Conservation (phyloP, 192 early-diverging fungal genomes). For the Backusella parvicylindrica region DNA sequence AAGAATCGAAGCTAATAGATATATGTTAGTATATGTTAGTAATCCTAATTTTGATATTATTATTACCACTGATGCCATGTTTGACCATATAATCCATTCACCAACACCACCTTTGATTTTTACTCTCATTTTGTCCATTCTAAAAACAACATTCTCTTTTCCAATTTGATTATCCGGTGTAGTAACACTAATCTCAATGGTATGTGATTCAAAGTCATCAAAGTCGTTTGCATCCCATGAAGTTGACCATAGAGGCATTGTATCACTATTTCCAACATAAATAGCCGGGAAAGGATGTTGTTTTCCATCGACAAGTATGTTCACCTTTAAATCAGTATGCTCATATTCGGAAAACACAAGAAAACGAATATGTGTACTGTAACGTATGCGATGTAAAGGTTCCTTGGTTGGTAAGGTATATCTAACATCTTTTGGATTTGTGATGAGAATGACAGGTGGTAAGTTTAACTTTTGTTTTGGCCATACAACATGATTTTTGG, state of each 20-base stretch:
- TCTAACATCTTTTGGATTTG: conserved; percentile 83
- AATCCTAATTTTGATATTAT: neutral
- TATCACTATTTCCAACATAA: conserved; percentile 43
- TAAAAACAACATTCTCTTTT: conserved; percentile 52
- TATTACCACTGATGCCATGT: conserved; percentile 48
- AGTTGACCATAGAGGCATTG: conserved; percentile 73
- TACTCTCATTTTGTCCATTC: conserved; percentile 58
- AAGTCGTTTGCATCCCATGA: conserved; percentile 71
- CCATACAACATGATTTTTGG: neutral
- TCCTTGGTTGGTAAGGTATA: conserved; percentile 68
- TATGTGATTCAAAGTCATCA: conserved; percentile 65
- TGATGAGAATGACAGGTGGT: conserved; percentile 77
- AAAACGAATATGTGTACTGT: conserved; percentile 69
- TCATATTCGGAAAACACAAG: conserved; percentile 62
- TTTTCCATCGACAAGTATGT: conserved; percentile 48
- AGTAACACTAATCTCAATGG: conserved; percentile 55
- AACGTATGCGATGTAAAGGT: conserved; percentile 56
- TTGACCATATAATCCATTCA: conserved; percentile 65
- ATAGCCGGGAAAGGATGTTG: conserved; percentile 40
- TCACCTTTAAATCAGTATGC: conserved; percentile 33
- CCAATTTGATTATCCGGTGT: conserved; percentile 57
- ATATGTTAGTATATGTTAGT: neutral
- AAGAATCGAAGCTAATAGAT: conserved; percentile 33
- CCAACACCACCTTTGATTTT: conserved; percentile 63
- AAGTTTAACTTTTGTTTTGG: conserved; percentile 30